phyloP scores from a whole-genome alignment of 2,329 filamentous ascomycete genomes.

The Arachnomyces sp. region DNA sequence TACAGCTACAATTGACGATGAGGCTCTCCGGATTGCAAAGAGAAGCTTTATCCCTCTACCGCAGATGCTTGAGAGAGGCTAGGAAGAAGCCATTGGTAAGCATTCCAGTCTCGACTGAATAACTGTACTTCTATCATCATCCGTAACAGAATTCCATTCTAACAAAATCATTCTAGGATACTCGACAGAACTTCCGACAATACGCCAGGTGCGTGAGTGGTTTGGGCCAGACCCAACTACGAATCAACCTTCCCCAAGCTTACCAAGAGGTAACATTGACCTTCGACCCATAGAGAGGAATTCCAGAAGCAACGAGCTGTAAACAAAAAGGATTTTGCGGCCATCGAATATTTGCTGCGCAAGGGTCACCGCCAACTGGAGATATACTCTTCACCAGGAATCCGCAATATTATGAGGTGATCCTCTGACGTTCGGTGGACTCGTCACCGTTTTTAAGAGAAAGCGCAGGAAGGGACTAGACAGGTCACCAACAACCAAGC shows the following conservation, averaged over 20 bases:
- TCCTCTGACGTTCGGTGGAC: background rate
- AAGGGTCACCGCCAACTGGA: constrained; percentile 78
- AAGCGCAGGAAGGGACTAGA: too few species aligned
- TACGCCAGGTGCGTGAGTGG: constrained; percentile 32
- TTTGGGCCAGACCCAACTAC: too few species aligned
- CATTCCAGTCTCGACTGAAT: constrained; percentile 4
- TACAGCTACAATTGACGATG: background rate
- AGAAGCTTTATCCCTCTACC: constrained; percentile 79
- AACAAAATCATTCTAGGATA: constrained; percentile 23
- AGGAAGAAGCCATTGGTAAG: constrained; percentile 70
- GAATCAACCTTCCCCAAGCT: constrained; percentile 1
- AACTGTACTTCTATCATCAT: constrained; percentile 1
- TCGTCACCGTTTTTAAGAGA: too few species aligned
- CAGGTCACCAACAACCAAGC: too few species aligned
- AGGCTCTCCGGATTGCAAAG: constrained; percentile 76
- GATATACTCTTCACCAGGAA: constrained; percentile 68
- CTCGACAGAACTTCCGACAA: constrained; percentile 32
- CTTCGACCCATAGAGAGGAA: constrained; percentile 51
- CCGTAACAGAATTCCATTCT: background rate
- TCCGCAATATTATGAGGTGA: constrained; percentile 59
- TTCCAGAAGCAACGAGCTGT: constrained; percentile 64
- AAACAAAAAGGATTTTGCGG: constrained; percentile 76
- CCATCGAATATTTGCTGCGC: constrained; percentile 76
- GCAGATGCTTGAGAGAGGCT: constrained; percentile 73
- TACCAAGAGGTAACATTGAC: background rate